These are phyloP conservation scores for Aspergillus flavus DNA, from an alignment of 2,329 filamentous ascomycete genomes.

Conservation along the genomic window DNA sequence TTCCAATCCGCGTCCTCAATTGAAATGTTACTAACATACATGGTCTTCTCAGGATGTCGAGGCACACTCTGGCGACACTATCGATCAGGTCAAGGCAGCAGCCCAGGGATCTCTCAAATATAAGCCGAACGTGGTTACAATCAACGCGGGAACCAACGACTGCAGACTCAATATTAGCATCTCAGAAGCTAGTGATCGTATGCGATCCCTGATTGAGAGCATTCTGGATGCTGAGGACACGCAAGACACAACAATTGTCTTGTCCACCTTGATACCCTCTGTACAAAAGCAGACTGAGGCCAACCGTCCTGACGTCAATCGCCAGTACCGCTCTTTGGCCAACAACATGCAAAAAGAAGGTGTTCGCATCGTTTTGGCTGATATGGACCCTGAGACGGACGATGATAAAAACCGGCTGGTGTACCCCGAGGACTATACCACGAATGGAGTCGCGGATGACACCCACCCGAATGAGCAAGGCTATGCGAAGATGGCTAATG, in stretches of 20 bases:
- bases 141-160: constrained; percentile 41
- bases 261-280: constrained; percentile 36
- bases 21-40: not conserved
- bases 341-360: constrained; percentile 21
- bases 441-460: constrained; percentile 18
- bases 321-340: constrained; percentile 29
- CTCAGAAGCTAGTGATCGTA: constrained; percentile 22
- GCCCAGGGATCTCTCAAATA: constrained; percentile 11
- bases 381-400: constrained; percentile 23
- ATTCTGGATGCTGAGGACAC: constrained; percentile 17
- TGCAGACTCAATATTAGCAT: constrained; percentile 26
- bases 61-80: constrained; percentile 26
- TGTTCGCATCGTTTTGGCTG: constrained; percentile 28
- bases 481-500: constrained; percentile 30
- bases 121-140: constrained; percentile 32
- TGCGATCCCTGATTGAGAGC: constrained; percentile 30
- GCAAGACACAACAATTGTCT: constrained; percentile 32
- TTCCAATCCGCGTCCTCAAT: not conserved
- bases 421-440: constrained; percentile 16
- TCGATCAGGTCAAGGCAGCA: constrained; percentile 22
- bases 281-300: constrained; percentile 11
- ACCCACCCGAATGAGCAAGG: constrained; percentile 28
- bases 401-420: not conserved
- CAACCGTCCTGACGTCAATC: constrained; percentile 20
- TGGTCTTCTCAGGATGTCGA: constrained; percentile 24